Evolutionary conservation across 345 rosid species (phyloP).

Genomic region (Eucalyptus sp.): DNA sequence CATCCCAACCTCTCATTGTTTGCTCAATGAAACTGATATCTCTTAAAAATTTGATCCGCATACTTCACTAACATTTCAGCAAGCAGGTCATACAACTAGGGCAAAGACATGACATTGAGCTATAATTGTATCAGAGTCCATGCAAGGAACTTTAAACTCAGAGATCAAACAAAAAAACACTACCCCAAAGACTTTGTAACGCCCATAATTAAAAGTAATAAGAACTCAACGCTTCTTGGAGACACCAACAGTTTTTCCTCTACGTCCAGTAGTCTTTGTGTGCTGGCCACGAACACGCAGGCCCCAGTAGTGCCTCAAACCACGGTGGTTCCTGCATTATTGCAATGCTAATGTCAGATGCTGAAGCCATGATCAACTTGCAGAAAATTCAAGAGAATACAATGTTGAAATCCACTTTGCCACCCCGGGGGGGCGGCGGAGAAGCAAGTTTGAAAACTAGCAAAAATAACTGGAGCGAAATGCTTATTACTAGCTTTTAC

Average conservation of each 20-base stretch:
- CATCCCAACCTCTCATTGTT: not conserved
- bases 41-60: not conserved
- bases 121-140: not conserved
- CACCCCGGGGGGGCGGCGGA: too few relatives aligned
- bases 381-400: not conserved
- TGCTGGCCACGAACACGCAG: slow-evolving; percentile 96
- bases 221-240: slow-evolving; percentile 51
- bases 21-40: not conserved
- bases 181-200: not conserved
- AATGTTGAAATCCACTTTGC: not conserved
- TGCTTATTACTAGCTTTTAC: not conserved
- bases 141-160: not conserved
- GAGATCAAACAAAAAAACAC: not conserved
- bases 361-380: not conserved
- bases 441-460: not conserved
- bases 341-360: not conserved
- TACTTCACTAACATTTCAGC: not conserved
- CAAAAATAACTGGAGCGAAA: not conserved
- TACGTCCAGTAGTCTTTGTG: slow-evolving; percentile 92
- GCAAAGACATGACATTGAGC: not conserved
- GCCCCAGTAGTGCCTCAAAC: slow-evolving; percentile 98
- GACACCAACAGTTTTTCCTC: slow-evolving; percentile 95
- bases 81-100: not conserved
- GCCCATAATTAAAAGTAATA: not conserved
- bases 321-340: slow-evolving; percentile 78